These are phyloP conservation scores for Globisporangium alternatum DNA, from an alignment of 352 stramenopile genomes.

Conservation along the genomic window DNA sequence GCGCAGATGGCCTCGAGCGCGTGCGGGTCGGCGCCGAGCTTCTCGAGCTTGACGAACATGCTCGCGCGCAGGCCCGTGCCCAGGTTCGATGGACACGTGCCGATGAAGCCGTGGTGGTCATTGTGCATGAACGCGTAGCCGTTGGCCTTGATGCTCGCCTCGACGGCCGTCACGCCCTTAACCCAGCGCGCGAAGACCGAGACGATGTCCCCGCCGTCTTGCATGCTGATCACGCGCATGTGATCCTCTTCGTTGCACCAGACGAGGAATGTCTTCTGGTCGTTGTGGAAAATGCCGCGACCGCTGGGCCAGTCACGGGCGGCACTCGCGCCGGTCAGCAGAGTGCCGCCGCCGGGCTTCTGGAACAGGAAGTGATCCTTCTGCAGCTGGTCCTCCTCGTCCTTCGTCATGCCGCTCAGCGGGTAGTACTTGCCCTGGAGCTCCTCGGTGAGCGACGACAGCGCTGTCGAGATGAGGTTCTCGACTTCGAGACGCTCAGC, in stretches of 20 bases:
- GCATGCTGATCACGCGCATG: constrained; percentile 88
- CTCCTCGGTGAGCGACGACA: constrained; percentile 65
- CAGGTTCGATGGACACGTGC: constrained; percentile 85
- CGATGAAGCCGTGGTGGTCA: constrained; percentile 82
- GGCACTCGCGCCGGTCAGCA: constrained; percentile 80
- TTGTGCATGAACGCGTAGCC: constrained; percentile 85
- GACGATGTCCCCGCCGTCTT: constrained; percentile 89
- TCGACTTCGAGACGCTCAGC: constrained; percentile 84
- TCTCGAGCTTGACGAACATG: constrained; percentile 84
- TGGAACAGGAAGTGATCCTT: constrained; percentile 92
- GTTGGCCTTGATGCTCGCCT: constrained; percentile 80
- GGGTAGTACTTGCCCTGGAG: constrained; percentile 87
- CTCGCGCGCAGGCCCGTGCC: constrained; percentile 80
- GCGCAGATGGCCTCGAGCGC: constrained; percentile 69
- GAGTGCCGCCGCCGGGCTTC: constrained; percentile 86
- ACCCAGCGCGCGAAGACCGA: constrained; percentile 88
- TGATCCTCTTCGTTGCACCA: constrained; percentile 91
- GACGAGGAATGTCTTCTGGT: constrained; percentile 87
- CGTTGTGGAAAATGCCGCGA: constrained; percentile 91
- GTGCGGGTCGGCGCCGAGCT: constrained; percentile 68
- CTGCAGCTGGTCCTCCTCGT: constrained; percentile 89
- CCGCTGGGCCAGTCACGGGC: constrained; percentile 90
- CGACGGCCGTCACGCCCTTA: constrained; percentile 74
- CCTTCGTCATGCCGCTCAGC: constrained; percentile 87
- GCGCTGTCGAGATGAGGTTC: constrained; percentile 76